A percentile compares a stretch with the other conserved stretches of the same genome.
Conservation (phyloP, 1,284 basidiomycete species). For the Kwoniella shivajii region DNA sequence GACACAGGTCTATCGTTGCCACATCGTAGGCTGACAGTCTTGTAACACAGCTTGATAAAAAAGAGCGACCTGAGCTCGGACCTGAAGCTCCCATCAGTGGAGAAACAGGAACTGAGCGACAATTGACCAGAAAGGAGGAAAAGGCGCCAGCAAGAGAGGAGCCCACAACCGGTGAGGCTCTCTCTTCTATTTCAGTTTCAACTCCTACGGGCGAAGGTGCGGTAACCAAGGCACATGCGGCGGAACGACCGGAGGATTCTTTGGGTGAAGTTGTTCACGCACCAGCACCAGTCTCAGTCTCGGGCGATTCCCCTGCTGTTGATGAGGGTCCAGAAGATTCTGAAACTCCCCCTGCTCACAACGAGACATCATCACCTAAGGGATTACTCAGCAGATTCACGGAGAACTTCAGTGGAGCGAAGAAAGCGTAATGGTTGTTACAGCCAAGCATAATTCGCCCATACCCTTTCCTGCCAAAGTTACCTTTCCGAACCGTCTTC, state of each 20-base stretch:
- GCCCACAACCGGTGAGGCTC: slow-evolving; percentile 50
- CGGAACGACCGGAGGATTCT: slow-evolving; percentile 5
- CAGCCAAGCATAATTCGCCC: not conserved
- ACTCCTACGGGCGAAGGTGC: slow-evolving; percentile 3
- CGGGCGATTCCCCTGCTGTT: slow-evolving; percentile 15
- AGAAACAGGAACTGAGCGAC: slow-evolving; percentile 21
- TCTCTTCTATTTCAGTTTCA: not conserved
- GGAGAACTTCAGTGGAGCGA: slow-evolving; percentile 23
- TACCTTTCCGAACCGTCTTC: no score
- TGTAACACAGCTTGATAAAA: slow-evolving; percentile 48
- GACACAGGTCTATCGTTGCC: not conserved
- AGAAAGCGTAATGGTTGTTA: slow-evolving; percentile 2
- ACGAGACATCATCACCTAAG: slow-evolving; percentile 9
- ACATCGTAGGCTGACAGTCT: not conserved
- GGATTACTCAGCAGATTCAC: slow-evolving; percentile 35
- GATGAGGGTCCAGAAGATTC: slow-evolving; percentile 20
- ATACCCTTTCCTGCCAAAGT: not conserved
- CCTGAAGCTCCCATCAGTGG: slow-evolving; percentile 30
- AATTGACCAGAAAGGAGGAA: slow-evolving; percentile 47
- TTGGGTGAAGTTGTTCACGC: slow-evolving; percentile 28
- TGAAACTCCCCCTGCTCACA: slow-evolving; percentile 18
- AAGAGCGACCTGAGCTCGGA: slow-evolving; percentile 39
- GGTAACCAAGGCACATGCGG: not conserved
- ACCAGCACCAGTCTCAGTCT: slow-evolving; percentile 19
- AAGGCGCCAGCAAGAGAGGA: slow-evolving; percentile 51